Conservation (phyloP, 2,329 filamentous ascomycete species). For the Sporothrix inflata region DNA sequence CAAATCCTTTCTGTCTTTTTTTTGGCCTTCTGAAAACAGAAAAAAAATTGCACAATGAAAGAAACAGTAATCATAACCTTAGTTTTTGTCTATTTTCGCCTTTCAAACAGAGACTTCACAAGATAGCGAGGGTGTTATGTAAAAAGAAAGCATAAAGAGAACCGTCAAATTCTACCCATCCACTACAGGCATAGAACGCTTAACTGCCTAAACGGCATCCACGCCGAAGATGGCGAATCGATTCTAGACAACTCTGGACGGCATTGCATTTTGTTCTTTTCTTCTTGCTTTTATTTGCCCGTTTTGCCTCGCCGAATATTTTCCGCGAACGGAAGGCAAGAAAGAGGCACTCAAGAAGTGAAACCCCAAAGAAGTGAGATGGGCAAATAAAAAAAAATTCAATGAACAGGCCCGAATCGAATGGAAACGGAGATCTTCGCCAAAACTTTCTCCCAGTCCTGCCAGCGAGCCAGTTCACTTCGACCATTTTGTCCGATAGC, state of each 20-base stretch:
- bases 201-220: conserved; percentile 17
- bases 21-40: too few relatives aligned
- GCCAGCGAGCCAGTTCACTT: background rate
- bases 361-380: background rate
- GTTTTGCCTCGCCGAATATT: background rate
- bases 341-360: background rate
- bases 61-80: background rate
- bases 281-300: background rate
- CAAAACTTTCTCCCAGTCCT: background rate
- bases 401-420: too few relatives aligned
- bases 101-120: background rate
- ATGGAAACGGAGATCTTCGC: background rate
- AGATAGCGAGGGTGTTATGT: background rate
- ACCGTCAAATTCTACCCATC: background rate
- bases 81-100: background rate
- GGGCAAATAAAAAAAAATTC: background rate
- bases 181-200: background rate
- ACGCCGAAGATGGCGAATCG: background rate
- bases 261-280: background rate
- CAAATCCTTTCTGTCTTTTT: too few relatives aligned
- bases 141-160: conserved; percentile 19
- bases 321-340: conserved; percentile 9
- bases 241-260: background rate
- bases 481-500: background rate
- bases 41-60: background rate